Conservation (phyloP, 352 stramenopile species). For the Detonula confervacea region DNA sequence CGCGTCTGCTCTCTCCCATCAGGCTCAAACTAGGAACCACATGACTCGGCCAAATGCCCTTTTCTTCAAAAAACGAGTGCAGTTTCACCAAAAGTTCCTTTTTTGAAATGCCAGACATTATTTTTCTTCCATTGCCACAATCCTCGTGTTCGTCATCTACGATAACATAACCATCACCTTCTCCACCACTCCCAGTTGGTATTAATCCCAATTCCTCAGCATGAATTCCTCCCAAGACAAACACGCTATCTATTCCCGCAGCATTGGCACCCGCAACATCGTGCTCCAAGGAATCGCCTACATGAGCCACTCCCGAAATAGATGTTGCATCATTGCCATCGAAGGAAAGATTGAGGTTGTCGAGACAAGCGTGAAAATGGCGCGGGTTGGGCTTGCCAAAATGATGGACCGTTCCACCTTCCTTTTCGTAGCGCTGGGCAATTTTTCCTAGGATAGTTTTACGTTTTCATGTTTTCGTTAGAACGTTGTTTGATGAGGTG, state of each 20-base stretch:
- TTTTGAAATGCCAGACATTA: constrained; percentile 8
- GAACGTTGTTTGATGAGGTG: too few relatives aligned
- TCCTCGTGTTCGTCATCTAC: constrained; percentile 24
- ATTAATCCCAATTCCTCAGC: constrained; percentile 53
- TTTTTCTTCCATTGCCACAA: not conserved
- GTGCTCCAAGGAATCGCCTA: constrained; percentile 86
- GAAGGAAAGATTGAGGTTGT: constrained; percentile 23
- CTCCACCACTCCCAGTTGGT: constrained; percentile 26
- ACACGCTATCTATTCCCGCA: constrained; percentile 62
- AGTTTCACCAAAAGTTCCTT: constrained; percentile 24
- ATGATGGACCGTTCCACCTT: constrained; percentile 84
- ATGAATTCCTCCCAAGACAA: constrained; percentile 76
- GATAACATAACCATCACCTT: constrained; percentile 28
- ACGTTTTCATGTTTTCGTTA: too few relatives aligned
- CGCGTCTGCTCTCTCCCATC: too few relatives aligned
- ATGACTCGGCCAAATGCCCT: constrained; percentile 61
- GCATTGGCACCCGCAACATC: constrained; percentile 83
- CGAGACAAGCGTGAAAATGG: constrained; percentile 85
- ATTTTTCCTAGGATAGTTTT: constrained; percentile 84
- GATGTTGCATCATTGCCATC: constrained; percentile 5
- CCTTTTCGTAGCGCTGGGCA: constrained; percentile 86
- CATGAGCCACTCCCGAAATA: constrained; percentile 55
- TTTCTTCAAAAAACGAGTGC: constrained; percentile 58
- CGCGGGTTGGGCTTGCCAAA: constrained; percentile 89
- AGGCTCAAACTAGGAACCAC: constrained; percentile 64